Evolutionary conservation across 208 protist species (phyloP), one percentile per base, ranked within the genome.

Genomic region (Trypanosoma platydactyli): DNA sequence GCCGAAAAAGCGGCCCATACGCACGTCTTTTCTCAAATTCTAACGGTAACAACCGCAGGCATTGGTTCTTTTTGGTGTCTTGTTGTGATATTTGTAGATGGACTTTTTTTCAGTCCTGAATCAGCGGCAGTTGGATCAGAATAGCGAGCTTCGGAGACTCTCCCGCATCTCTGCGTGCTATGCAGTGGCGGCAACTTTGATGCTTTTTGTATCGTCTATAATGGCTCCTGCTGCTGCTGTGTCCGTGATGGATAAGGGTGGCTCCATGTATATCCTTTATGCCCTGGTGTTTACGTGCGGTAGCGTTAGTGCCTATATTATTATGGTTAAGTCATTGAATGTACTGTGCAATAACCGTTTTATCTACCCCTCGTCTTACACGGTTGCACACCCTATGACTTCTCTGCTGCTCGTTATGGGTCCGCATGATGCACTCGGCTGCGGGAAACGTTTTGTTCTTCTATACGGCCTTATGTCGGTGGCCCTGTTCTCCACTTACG

Each of bases 61-160:
- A 20, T 24, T 20, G 12, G 30, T 22, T 16, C 15, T n/a, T 3
- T 35, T 29, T 5, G 11, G 3, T 27, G 22, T 13, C 18, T 54
- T n/a, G 27, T 42, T 18, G 18, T 61, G 44, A 22, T 48, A 20
- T 42, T 9, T 51, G 11, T 30, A 50, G 22, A 84, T 88, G 76
- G 81, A 84, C 49, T 67, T 84, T 16, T 73, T 83, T 11, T 68
- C 68, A 18, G 53, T 88, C 11, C 51, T 84, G 41, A 79, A 76
- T 35, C 73, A 85, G 45, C 57, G 76, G 3, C 65, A 77, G 44
- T 44, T 61, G 6, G 74, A 82, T 27, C 68, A 76, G 25, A 69
- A 57, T 53, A 72, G 63, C 41, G 81, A 86, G 38, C 27, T 81
- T n/a, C 55, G 65, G 1, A 76, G 58, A 54, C 27, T 76, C 0